phyloP scores from a whole-genome alignment of 2,329 filamentous ascomycete species.

The Fonsecaea multimorphosa region DNA sequence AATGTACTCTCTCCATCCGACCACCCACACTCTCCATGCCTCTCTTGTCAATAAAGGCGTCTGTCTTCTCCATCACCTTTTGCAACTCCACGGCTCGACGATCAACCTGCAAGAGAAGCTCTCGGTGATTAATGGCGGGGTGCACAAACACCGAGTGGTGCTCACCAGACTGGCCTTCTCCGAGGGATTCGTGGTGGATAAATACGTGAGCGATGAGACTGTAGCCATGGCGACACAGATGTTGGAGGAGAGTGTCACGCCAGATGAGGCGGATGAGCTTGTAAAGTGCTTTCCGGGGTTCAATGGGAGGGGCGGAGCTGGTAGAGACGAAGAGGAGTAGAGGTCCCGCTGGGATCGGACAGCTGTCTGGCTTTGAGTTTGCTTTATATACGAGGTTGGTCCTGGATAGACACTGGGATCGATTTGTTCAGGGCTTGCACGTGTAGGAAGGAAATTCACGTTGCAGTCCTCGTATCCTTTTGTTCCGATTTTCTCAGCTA shows the following conservation, averaged over 20 bases:
- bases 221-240: conserved; percentile 81
- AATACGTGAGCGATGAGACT: conserved; percentile 76
- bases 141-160: conserved; percentile 81
- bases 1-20: conserved; percentile 60
- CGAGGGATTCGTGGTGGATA: conserved; percentile 78
- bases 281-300: conserved; percentile 51
- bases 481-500: no score
- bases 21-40: conserved; percentile 53
- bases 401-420: neutral
- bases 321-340: conserved; percentile 7
- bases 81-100: conserved; percentile 63
- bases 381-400: no score
- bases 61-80: conserved; percentile 66
- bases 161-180: conserved; percentile 85
- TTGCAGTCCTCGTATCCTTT: no score
- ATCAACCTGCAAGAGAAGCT: conserved; percentile 76
- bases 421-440: neutral
- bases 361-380: no score
- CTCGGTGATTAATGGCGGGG: conserved; percentile 70
- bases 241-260: conserved; percentile 78
- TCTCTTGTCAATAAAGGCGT: conserved; percentile 65
- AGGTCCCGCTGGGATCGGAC: neutral
- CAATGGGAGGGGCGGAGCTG: conserved; percentile 35
- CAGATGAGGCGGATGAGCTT: conserved; percentile 74
- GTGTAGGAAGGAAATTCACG: no score